A percentile compares a stretch with the other conserved stretches of the same genome.
Conservation (phyloP, 208 protist genomes). For the Willaertia magna region DNA sequence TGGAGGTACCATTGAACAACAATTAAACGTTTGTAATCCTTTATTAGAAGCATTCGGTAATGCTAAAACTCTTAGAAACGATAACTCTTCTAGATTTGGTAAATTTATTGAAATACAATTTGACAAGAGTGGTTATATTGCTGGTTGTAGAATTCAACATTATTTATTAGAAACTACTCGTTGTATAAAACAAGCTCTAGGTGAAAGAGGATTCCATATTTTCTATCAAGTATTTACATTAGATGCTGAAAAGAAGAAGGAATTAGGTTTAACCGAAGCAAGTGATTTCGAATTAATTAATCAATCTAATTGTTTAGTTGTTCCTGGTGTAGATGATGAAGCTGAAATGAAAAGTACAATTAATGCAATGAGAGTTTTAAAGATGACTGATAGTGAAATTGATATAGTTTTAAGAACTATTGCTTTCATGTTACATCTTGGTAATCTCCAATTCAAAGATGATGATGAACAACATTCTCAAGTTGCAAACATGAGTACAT, state of each 20-base stretch:
- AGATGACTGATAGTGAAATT: conserved; percentile 37
- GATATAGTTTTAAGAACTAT: conserved; percentile 34
- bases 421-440: conserved; percentile 42
- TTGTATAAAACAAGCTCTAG: conserved; percentile 40
- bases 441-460: conserved; percentile 34
- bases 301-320: conserved; percentile 18
- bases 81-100: conserved; percentile 69
- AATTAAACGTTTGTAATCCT: conserved; percentile 45
- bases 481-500: too few species aligned
- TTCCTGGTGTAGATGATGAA: conserved; percentile 13
- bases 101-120: conserved; percentile 60
- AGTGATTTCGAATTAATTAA: conserved; percentile 27
- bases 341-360: conserved; percentile 26
- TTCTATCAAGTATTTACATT: conserved; percentile 54
- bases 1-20: conserved; percentile 30
- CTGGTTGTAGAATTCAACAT: conserved; percentile 37
- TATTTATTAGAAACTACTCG: conserved; percentile 60
- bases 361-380: conserved; percentile 40
- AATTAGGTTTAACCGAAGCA: conserved; percentile 13
- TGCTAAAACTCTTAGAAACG: conserved; percentile 63
- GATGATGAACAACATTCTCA: neutral
- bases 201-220: conserved; percentile 67
- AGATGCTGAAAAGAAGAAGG: conserved; percentile 12
- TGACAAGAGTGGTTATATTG: conserved; percentile 32
- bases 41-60: conserved; percentile 77